Base-by-base conservation (phyloP, 75 land plant species). In the Sequoiadendron giganteum region DNA sequence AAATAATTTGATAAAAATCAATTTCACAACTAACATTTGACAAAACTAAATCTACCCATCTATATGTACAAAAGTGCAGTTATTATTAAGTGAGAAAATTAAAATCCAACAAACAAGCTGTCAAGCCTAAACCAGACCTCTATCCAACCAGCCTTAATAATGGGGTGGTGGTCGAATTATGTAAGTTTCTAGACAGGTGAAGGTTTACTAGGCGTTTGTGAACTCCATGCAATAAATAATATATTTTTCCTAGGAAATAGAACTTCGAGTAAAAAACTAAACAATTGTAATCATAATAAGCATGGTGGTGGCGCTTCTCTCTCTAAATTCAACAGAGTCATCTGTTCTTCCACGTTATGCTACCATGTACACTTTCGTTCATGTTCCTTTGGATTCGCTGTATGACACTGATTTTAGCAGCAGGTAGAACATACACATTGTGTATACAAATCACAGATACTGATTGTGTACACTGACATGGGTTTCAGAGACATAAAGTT, bases 401-500 rank as follows among this genome's bases (percentile, higher is more conserved):
- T 18, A 56, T 56, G 58, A 56, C 58, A 15, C 58, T 0, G 18
- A 18, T 4, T 61, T 61, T 61, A n/a, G 6, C n/a, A 61, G 70
- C 70, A 61, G 28, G 7, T 61, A 61, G 70, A n/a, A 61, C 70
- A 61, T 61, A 61, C n/a, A 25, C 70, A 61, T 61, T 61, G 28
- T 61, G 7, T 61, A 61, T 61, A 9, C 70, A 61, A 61, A 25
- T n/a, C 25, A 8, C 28, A 61, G 1, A 73, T 73, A 73, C 32
- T 2, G 2, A 73, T 73, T 32, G 38, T 32, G 13, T 10, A 73
- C 2, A 28, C 30, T 39, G 19, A 54, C 11, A 85, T 85, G 86
- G 65, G 49, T 85, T 85, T 85, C 86, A 85, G 86, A 55, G 86
- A 32, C 21, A 36, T 85, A 11, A 85, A 34, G 19, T 15, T 54